Conservation (phyloP, 2,329 filamentous ascomycete genomes). For the Scopulariopsis brevicaulis region DNA sequence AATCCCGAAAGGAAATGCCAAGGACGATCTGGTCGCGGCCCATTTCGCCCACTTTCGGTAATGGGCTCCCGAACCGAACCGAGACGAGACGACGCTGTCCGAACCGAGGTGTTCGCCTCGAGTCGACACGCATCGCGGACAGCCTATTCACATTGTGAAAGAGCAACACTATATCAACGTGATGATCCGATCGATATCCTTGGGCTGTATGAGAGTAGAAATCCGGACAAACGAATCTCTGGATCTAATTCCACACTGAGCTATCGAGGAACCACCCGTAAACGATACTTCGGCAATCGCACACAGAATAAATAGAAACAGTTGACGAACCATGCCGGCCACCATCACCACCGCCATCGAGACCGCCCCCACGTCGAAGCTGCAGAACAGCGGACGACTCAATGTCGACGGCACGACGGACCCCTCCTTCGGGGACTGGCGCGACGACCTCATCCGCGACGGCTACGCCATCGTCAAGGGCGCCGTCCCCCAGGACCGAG, state of each 20-base stretch:
- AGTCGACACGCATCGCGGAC: no score
- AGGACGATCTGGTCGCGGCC: no score
- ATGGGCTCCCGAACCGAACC: not conserved
- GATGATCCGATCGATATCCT: no score
- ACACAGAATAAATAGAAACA: not conserved
- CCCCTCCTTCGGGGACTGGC: constrained; percentile 16
- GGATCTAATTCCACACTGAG: no score
- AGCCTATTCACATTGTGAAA: no score
- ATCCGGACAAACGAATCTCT: no score
- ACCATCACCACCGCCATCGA: not conserved
- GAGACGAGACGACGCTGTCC: not conserved
- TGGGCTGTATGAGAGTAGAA: no score
- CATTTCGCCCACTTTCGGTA: not conserved
- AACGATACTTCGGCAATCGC: no score
- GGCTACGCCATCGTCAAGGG: constrained; percentile 9
- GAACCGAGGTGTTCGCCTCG: not conserved
- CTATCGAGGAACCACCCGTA: no score
- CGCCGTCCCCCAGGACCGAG: constrained; percentile 7
- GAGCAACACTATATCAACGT: no score
- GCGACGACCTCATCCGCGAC: constrained; percentile 16
- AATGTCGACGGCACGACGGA: not conserved
- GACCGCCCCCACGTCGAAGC: not conserved
- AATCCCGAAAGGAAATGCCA: no score
- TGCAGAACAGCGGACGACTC: not conserved
- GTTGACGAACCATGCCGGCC: not conserved